These are phyloP conservation scores for Zea mays DNA, from an alignment of 176 grass and related monocot genomes.

Conservation along the genomic window Zm-B73-REFERENCE-NAM-5.0 NC_050101.1:50073001-50073500, in stretches of 20 bases:
- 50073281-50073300: constrained; percentile 57
- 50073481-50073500: not conserved
- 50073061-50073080: constrained; percentile 50
- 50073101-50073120: constrained; percentile 54
- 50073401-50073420: constrained; percentile 2
- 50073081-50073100: constrained; percentile 40
- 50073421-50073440: not conserved
- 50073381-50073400: not conserved
- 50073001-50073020: constrained; percentile 51
- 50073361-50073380: constrained; percentile 60
- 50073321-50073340: constrained; percentile 77
- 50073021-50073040: constrained; percentile 39
- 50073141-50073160: constrained; percentile 42
- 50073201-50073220: constrained; percentile 43
- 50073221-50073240: constrained; percentile 40
- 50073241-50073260: constrained; percentile 37
- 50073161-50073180: constrained; percentile 50
- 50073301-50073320: constrained; percentile 68
- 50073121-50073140: constrained; percentile 46
- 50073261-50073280: constrained; percentile 40
- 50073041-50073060: constrained; percentile 40
- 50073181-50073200: constrained; percentile 34
- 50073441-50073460: constrained; percentile 26
- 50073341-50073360: constrained; percentile 78
- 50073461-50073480: not conserved